Base-by-base conservation (phyloP, 495 filamentous ascomycete genomes). In the Letharia columbiana region DNA sequence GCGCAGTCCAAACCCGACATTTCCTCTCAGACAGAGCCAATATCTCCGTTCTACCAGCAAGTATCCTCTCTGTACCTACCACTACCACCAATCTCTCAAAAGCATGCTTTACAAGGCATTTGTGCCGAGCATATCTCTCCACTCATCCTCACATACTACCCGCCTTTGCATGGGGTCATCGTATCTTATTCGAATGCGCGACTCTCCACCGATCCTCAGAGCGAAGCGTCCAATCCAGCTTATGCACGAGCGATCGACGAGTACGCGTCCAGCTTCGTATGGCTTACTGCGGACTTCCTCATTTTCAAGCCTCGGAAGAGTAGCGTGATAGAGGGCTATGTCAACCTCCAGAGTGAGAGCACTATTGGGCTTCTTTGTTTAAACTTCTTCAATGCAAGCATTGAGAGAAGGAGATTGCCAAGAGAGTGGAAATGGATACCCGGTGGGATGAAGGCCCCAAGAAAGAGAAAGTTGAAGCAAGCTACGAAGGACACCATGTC, bases 61-160 rank as follows among this genome's bases (percentile, higher is more conserved):
- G 86, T 82, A 37, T 80, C 83, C 54, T 88, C 88, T 0, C 71
- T 91, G 63, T 91, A 91, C 73, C 81, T 91, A 58, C 84, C 89
- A 18, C 75, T 91, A 40, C 81, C 89, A 35, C 89, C 89, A 23
- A 84, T 89, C 67, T 83, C 84, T 7, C 81, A 87, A 40, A 76
- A 76, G 11, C 79, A 82, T 71, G 86, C 88, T n/a, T 74, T 87
- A 60, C 80, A 85, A 69, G 86, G 85, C 45, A 74, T 90, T 37
- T 83, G 87, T 68, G 86, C 87, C 49, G 88, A 91, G 71, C 87
- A 91, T 72, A 81, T 92, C 52, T 89, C 89, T 23, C 89, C 90
- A 18, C 79, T 91, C 23, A 80, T 93, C 40, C 82, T 93, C 47
- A 86, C 82, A 39, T 93, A 90, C 76, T 91, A 86, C 69, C 82